These are phyloP conservation scores for Podospora conica DNA, from an alignment of 495 filamentous ascomycete genomes.

Conservation along the genomic window DNA sequence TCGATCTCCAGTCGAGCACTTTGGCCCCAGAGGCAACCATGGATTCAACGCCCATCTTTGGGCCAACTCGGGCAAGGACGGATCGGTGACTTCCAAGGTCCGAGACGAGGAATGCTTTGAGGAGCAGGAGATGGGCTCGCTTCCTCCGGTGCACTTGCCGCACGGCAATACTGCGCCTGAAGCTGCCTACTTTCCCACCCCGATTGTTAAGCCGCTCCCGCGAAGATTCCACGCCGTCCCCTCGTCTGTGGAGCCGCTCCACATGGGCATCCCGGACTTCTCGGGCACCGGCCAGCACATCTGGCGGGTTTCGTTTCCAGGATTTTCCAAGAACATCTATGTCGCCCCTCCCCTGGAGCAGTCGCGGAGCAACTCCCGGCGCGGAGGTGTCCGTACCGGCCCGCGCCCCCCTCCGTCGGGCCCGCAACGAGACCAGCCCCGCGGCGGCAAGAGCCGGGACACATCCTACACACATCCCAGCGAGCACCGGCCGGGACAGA, in stretches of 20 bases:
- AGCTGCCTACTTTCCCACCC: constrained; percentile 41
- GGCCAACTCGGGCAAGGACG: constrained; percentile 10
- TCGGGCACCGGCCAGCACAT: constrained; percentile 32
- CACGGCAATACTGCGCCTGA: constrained; percentile 46
- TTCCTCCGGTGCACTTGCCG: constrained; percentile 64
- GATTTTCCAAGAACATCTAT: constrained; percentile 34
- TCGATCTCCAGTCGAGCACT: constrained; percentile 42
- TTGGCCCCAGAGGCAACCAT: constrained; percentile 52
- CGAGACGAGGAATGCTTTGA: constrained; percentile 78
- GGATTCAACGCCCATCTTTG: constrained; percentile 45
- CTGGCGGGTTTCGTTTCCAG: constrained; percentile 41
- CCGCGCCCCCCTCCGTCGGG: constrained; percentile 22
- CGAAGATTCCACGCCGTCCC: constrained; percentile 31
- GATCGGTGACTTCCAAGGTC: constrained; percentile 45
- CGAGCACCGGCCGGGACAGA: constrained; percentile 19
- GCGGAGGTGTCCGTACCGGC: constrained; percentile 29
- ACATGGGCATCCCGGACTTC: constrained; percentile 31
- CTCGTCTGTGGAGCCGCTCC: constrained; percentile 35
- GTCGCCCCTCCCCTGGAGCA: constrained; percentile 35
- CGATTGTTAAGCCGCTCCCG: constrained; percentile 33
- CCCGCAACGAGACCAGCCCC: constrained; percentile 14
- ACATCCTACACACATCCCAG: constrained; percentile 12
- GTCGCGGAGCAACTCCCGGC: constrained; percentile 45
- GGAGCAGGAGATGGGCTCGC: constrained; percentile 72
- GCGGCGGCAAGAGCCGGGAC: constrained; percentile 20